Base-by-base conservation (phyloP, 176 grass and related monocot species). In the Stipa capillata region DNA sequence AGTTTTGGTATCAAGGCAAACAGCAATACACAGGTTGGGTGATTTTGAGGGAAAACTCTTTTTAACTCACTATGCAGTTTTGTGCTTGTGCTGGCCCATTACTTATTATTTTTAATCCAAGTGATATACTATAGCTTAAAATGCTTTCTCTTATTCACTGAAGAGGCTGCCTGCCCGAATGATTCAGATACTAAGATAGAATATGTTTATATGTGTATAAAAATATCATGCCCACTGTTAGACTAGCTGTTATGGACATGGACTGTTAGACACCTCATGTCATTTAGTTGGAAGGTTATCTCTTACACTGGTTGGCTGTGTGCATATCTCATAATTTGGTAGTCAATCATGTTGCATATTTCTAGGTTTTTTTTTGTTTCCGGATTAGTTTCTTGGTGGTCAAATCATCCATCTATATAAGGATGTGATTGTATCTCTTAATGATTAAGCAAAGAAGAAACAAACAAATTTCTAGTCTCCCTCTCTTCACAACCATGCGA, bases 1-100 rank as follows among this genome's bases (percentile, higher is more conserved):
- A 98, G 65, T 98, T 98, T 88, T 98, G 92, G 95, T 94, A 77
- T 73, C 92, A 98, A 90, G 95, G 87, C 70, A 89, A 64, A 37
- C 87, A 52, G 35, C 66, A 72, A 66, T 74, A 31, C 54, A 36
- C 72, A 85, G 84, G 89, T 94, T 84, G 76, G 75, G 69, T 80
- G 20, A 17, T 87, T 80, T 39, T n/a, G 36, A 31, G 4, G 16
- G 11, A 49, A 40, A 71, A 16, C 25, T 2, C 31, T 48, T 77
- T 62, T 55, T 14, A 70, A 61, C 21, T 56, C 11, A 14, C 34
- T 25, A 65, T n/a, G n/a, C 25, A 20, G 17, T 52, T 40, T 6
- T 0, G 41, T 61, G 25, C 18, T 40, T 50, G 42, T 51, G 8
- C 27, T 63, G 48, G 3, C 66, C 40, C 37, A 15, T 50, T 77